Evolutionary conservation across 2,329 filamentous ascomycete species (phyloP).

Genomic region (Scytalidium sp.): DNA sequence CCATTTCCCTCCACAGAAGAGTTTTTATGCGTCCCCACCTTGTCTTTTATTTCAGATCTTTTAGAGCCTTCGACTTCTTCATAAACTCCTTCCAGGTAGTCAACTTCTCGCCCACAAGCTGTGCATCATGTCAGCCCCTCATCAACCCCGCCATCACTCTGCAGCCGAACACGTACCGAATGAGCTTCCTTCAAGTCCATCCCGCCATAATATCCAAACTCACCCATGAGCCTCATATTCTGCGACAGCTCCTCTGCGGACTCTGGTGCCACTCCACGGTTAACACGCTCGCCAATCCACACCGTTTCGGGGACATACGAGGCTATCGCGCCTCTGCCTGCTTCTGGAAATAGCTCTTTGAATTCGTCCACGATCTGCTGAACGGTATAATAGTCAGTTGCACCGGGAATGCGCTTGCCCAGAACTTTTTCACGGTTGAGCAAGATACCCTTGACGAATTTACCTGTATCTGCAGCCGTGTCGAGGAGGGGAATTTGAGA

Average conservation of each 20-base stretch:
- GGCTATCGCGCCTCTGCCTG: slow-evolving; percentile 34
- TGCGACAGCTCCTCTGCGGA: slow-evolving; percentile 48
- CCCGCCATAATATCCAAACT: slow-evolving; percentile 51
- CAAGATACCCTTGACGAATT: slow-evolving; percentile 28
- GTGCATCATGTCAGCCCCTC: slow-evolving; percentile 9
- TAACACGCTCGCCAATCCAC: slow-evolving; percentile 36
- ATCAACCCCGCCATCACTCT: no score
- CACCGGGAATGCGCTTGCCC: slow-evolving; percentile 40
- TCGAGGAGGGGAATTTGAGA: slow-evolving; percentile 31
- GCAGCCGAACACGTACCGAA: slow-evolving; percentile 18
- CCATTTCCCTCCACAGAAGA: no score
- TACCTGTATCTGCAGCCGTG: slow-evolving; percentile 31
- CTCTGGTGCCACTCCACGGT: slow-evolving; percentile 34
- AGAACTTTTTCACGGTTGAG: slow-evolving; percentile 33
- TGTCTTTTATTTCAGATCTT: slow-evolving; percentile 34
- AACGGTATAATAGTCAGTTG: slow-evolving; percentile 38
- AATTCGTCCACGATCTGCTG: slow-evolving; percentile 38
- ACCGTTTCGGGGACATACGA: slow-evolving; percentile 34
- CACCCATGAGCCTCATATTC: slow-evolving; percentile 49
- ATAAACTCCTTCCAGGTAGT: slow-evolving; percentile 40
- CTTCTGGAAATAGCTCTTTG: slow-evolving; percentile 35
- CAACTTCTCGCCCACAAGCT: slow-evolving; percentile 34
- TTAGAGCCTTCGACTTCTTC: slow-evolving; percentile 30
- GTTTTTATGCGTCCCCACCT: no score
- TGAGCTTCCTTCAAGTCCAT: slow-evolving; percentile 37